Base-by-base conservation (phyloP, 352 stramenopile species). In the Phytophthora palmivora region DNA sequence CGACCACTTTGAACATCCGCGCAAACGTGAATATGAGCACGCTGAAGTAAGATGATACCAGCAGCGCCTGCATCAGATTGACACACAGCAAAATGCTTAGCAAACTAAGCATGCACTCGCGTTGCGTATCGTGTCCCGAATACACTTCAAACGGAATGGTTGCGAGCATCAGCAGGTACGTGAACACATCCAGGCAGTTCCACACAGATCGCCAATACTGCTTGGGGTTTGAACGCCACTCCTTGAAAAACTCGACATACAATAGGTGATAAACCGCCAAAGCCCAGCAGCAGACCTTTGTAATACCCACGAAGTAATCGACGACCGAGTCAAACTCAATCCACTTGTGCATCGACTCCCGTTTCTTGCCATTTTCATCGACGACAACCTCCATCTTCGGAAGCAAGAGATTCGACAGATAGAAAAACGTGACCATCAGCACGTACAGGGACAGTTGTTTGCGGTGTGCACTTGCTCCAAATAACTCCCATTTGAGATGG, bases 1-100 rank as follows among this genome's bases (percentile, higher is more conserved):
- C 65, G 6, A 82, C 75, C 10, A 85, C 78, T 9, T 72, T 72
- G 46, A 79, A 82, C 78, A 87, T 87, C n/a, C 78, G 58, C 19
- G 75, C 75, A 34, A 87, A 87, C n/a, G 78, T 85, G 54, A 87
- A 87, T 47, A 87, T 82, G 21, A 87, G 65, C 39, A 87, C 75
- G 32, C 74, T 84, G 63, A 83, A 85, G 61, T 79, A 85, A 2
- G 78, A 82, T 14, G 72, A 84, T 6, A 85, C 78, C 28, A 87
- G 61, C 7, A 85, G 44, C 12, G 72, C 64, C 42, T 87, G 78
- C 72, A 87, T 83, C 19, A 87, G 63, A 16, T 84, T 84, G 41
- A 87, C 66, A 34, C 72, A 76, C 8, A 87, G 67, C 34, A 85
- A 41, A 16, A 85, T 82, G 34, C 78, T 85, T 7, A 82, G 56